Evolutionary conservation across 257 asterid species (phyloP).

Genomic region (Solanum chilense): DNA sequence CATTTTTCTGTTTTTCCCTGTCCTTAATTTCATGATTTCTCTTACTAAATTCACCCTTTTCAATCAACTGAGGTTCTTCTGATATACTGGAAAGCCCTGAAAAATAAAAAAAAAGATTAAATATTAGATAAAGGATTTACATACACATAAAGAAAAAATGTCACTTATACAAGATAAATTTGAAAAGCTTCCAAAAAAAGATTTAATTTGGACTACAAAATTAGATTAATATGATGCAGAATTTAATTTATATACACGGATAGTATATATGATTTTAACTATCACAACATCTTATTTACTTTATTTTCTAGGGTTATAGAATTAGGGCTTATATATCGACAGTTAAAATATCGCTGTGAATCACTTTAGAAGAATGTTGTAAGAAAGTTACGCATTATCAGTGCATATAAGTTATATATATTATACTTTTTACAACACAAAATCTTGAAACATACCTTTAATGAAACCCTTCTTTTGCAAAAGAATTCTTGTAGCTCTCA

Average conservation of each 20-base stretch:
- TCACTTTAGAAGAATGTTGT: no score
- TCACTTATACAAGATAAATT: background rate
- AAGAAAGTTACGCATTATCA: background rate
- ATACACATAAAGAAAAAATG: background rate
- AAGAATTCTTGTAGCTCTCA: slow-evolving; percentile 1
- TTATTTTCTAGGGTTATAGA: background rate
- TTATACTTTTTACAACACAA: background rate
- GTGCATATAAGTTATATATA: background rate
- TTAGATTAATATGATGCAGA: background rate
- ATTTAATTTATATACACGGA: background rate
- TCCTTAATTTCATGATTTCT: slow-evolving; percentile 5
- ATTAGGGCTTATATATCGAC: background rate
- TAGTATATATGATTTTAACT: background rate
- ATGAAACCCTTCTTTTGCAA: slow-evolving; percentile 16
- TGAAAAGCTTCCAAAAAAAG: background rate
- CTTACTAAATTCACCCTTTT: slow-evolving; percentile 21
- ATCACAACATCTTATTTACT: background rate
- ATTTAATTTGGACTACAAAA: background rate
- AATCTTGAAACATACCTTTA: slow-evolving; percentile 18
- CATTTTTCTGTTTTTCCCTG: background rate
- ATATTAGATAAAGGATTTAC: background rate
- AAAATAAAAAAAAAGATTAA: background rate
- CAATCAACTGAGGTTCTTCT: slow-evolving; percentile 33
- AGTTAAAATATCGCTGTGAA: no score
- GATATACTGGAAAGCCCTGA: slow-evolving; percentile 39